Evolutionary conservation across 371 early-diverging fungal species (phyloP).

Genomic region (Saksenaea vasiformis): DNA sequence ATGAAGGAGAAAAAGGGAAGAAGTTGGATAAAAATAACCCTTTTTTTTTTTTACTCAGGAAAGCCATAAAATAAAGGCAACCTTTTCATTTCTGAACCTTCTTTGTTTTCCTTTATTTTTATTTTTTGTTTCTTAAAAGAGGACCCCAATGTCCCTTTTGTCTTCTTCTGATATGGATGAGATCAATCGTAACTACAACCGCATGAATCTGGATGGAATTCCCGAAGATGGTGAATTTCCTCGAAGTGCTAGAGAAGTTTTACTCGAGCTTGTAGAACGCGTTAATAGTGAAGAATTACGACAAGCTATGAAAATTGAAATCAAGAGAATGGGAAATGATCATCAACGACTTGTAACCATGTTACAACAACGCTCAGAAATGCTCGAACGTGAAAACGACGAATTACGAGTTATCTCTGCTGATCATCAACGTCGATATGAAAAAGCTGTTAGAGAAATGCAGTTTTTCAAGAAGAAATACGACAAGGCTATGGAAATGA

Average conservation of each 20-base stretch:
- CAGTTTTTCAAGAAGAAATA: conserved; percentile 48
- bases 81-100: neutral
- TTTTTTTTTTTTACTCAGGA: neutral
- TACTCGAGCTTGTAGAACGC: conserved; percentile 20
- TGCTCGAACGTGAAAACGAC: conserved; percentile 38
- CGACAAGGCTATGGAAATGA: conserved; percentile 19
- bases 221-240: conserved; percentile 9
- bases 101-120: neutral
- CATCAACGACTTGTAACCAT: conserved; percentile 32
- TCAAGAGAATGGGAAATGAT: conserved; percentile 31
- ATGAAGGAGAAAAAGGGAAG: neutral
- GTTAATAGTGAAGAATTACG: conserved; percentile 19
- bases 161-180: conserved; percentile 12
- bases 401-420: conserved; percentile 20
- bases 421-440: conserved; percentile 35
- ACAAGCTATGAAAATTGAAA: conserved; percentile 28
- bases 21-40: neutral
- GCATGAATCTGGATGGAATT: conserved; percentile 3
- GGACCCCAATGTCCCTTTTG: neutral
- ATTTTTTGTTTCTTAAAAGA: neutral
- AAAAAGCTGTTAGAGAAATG: conserved; percentile 53
- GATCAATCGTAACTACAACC: conserved; percentile 7
- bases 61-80: neutral
- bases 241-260: conserved; percentile 12
- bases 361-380: conserved; percentile 37